Evolutionary conservation across 78 protist species (phyloP).

Genomic region (Emiliania huxleyi): DNA sequence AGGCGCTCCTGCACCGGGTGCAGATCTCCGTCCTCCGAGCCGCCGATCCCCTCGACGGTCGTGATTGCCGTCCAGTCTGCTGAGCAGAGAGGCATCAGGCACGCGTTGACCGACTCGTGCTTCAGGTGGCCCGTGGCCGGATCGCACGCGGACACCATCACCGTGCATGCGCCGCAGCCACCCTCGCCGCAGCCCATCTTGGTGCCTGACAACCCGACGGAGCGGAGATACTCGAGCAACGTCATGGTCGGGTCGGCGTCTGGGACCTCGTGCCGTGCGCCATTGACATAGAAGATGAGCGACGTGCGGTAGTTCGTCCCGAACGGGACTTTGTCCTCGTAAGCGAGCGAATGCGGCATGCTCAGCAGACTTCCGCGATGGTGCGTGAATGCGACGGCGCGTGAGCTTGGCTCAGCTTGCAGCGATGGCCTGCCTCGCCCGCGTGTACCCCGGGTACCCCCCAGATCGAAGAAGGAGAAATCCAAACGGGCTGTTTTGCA

Average conservation of each 20-base stretch:
- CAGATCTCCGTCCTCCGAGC: not conserved
- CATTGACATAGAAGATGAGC: not conserved
- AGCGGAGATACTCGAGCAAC: not conserved
- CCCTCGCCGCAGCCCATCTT: slow-evolving; percentile 93
- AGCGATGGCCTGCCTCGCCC: too few species aligned
- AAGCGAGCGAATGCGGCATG: too few species aligned
- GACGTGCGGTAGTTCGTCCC: not conserved
- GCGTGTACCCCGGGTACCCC: too few species aligned
- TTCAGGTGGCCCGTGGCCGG: not conserved
- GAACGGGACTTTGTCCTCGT: too few species aligned
- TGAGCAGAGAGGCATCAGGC: slow-evolving; percentile 4
- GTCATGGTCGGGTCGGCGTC: not conserved
- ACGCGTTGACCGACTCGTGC: not conserved
- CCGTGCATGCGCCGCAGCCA: slow-evolving; percentile 94
- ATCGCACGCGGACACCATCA: slow-evolving; percentile 61
- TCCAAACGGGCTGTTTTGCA: too few species aligned
- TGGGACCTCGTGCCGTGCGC: not conserved
- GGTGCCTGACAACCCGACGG: slow-evolving; percentile 73
- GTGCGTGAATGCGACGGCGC: too few species aligned
- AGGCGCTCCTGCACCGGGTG: slow-evolving; percentile 13
- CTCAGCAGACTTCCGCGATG: too few species aligned
- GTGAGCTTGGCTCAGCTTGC: too few species aligned
- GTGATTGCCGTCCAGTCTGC: not conserved
- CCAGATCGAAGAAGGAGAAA: too few species aligned
- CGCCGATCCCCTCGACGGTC: slow-evolving; percentile 45